Percentiles rank a stretch among this genome's conserved stretches.
These are phyloP conservation scores for Alternaria longipes DNA, from an alignment of 2,329 filamentous ascomycete species.

Conservation along the genomic window DNA sequence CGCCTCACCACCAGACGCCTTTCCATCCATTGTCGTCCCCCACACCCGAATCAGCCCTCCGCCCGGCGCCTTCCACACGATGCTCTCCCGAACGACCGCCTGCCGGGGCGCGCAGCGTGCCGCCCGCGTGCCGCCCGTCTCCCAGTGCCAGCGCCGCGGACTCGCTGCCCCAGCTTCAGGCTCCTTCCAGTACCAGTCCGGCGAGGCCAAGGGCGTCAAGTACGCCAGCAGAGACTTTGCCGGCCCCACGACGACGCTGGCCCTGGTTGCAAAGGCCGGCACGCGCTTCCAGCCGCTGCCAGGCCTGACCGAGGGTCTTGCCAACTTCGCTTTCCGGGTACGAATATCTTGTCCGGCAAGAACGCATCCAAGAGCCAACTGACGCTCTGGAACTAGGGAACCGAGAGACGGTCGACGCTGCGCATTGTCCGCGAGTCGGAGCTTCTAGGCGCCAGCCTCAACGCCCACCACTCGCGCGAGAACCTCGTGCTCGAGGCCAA, in stretches of 20 bases:
- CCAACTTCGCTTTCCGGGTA: conserved; percentile 98
- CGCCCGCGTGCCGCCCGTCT: conserved; percentile 67
- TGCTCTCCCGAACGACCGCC: conserved; percentile 74
- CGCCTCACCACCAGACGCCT: conserved; percentile 27
- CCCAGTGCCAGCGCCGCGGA: conserved; percentile 65
- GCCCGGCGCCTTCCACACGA: conserved; percentile 56
- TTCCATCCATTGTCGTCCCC: conserved; percentile 58
- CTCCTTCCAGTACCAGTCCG: conserved; percentile 86
- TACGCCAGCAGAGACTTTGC: conserved; percentile 89
- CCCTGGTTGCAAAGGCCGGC: conserved; percentile 91
- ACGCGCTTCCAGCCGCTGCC: conserved; percentile 91
- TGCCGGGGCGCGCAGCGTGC: conserved; percentile 71
- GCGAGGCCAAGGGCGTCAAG: conserved; percentile 88
- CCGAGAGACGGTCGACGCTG: conserved; percentile 84
- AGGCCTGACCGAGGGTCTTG: conserved; percentile 87
- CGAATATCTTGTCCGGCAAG: conserved; percentile 4
- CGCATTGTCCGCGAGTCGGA: conserved; percentile 95
- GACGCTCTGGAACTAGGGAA: conserved; percentile 70
- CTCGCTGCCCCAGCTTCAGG: conserved; percentile 74
- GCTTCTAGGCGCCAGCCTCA: conserved; percentile 90
- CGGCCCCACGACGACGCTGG: conserved; percentile 88
- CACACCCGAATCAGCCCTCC: conserved; percentile 59
- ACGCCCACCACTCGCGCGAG: conserved; percentile 89
- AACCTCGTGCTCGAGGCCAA: conserved; percentile 90
- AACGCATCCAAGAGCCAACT: conserved; percentile 19